A percentile compares a stretch with the other conserved stretches of the same genome.
Conservation (phyloP, 148 eudicot genomes). For the Chenopodium quinoa region DNA sequence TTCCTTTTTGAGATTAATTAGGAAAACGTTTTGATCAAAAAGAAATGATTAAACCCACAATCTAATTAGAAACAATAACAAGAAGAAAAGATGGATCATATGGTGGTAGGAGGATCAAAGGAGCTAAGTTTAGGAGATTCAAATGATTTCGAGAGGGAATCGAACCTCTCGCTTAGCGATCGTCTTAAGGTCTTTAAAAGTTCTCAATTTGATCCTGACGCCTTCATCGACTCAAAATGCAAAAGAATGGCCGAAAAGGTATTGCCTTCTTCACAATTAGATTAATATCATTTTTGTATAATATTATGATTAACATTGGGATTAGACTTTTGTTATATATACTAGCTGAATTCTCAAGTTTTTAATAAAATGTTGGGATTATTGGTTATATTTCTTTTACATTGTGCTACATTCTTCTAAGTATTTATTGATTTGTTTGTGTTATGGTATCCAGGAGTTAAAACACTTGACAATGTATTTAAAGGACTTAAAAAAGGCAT, state of each 20-base stretch:
- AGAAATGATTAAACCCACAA: not conserved
- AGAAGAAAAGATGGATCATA: conserved; percentile 28
- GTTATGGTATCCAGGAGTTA: conserved; percentile 48
- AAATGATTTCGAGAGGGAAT: conserved; percentile 48
- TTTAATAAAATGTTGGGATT: not conserved
- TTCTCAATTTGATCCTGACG: conserved; percentile 60
- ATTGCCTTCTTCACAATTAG: not conserved
- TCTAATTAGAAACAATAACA: not conserved
- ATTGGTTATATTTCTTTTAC: not conserved
- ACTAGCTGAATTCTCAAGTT: not conserved
- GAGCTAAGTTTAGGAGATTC: conserved; percentile 44
- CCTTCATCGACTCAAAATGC: conserved; percentile 61
- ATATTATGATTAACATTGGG: not conserved
- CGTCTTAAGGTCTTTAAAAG: conserved; percentile 73
- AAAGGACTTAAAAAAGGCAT: conserved; percentile 73
- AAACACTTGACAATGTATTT: conserved; percentile 59
- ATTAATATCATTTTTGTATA: not conserved
- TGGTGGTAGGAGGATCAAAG: conserved; percentile 28
- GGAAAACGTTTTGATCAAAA: not conserved
- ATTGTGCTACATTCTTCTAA: not conserved
- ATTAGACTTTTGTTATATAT: not conserved
- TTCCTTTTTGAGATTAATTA: not conserved
- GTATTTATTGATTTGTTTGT: not conserved
- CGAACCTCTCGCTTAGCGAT: conserved; percentile 63
- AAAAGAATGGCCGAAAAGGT: conserved; percentile 76